Conservation (phyloP, 208 protist species). For the Porcisia hertigi region DNA sequence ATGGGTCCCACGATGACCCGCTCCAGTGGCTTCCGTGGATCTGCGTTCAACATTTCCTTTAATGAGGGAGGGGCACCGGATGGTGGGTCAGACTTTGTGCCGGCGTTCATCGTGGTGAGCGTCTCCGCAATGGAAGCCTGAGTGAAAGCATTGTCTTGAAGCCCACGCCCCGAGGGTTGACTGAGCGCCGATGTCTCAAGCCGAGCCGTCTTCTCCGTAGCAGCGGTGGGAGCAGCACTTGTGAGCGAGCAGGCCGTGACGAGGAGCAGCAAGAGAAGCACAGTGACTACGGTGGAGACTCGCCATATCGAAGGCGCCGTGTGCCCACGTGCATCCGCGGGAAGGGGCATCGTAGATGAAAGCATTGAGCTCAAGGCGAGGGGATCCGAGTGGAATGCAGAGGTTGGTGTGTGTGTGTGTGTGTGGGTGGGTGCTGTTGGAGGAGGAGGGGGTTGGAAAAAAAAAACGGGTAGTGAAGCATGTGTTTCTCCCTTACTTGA, state of each 20-base stretch:
- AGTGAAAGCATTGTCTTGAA: constrained; percentile 7
- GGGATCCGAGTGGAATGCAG: too few relatives aligned
- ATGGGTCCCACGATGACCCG: neutral
- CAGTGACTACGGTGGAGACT: neutral
- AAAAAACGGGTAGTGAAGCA: too few relatives aligned
- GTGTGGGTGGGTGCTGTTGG: neutral
- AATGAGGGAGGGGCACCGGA: too few relatives aligned
- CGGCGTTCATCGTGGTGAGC: constrained; percentile 9
- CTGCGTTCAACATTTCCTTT: neutral
- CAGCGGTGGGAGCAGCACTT: neutral
- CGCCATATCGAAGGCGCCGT: neutral
- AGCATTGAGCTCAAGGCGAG: neutral
- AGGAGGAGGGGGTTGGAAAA: too few relatives aligned
- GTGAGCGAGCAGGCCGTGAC: neutral
- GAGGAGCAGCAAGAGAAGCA: constrained; percentile 9
- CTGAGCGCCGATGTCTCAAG: constrained; percentile 9
- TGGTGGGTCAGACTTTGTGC: neutral
- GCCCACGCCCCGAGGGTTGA: constrained; percentile 5
- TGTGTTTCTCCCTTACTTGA: too few relatives aligned
- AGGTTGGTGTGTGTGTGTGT: too few relatives aligned
- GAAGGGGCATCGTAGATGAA: neutral
- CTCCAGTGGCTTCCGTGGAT: neutral
- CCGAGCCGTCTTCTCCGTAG: neutral
- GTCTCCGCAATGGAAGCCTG: constrained; percentile 4
- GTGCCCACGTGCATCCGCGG: neutral